Percentiles rank a stretch among this genome's conserved stretches.
Conservation (phyloP, 2,329 filamentous ascomycete species). For the Sporothrix pseudoabietina region DNA sequence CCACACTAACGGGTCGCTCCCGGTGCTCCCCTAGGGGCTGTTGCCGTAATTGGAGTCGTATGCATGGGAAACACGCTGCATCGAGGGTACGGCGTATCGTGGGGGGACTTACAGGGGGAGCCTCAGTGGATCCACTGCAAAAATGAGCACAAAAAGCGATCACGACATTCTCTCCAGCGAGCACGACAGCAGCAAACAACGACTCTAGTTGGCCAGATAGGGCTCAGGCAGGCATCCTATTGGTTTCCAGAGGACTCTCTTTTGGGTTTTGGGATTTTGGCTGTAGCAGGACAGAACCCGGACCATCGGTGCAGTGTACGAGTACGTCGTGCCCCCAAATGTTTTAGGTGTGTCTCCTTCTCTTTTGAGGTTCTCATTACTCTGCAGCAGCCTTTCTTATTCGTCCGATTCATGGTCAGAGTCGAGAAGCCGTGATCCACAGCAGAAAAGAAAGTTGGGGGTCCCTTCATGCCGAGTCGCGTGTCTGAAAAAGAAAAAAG, state of each 20-base stretch:
- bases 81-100: background rate
- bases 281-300: background rate
- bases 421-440: background rate
- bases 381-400: background rate
- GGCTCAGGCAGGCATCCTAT: background rate
- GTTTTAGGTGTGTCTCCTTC: background rate
- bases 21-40: constrained; percentile 11
- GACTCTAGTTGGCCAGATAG: background rate
- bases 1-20: constrained; percentile 1
- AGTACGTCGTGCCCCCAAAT: background rate
- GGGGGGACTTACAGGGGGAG: background rate
- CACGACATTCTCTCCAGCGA: constrained; percentile 10
- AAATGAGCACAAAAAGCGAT: background rate
- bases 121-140: background rate
- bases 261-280: background rate
- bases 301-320: background rate
- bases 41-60: background rate
- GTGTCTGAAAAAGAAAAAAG: too few relatives aligned
- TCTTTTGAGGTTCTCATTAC: background rate
- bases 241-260: background rate
- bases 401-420: background rate
- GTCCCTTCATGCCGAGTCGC: constrained; percentile 2
- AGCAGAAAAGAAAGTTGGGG: background rate
- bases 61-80: background rate
- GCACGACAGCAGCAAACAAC: background rate